Base-by-base conservation (phyloP, 352 stramenopile species). In the Thalassiosira hispida region DNA sequence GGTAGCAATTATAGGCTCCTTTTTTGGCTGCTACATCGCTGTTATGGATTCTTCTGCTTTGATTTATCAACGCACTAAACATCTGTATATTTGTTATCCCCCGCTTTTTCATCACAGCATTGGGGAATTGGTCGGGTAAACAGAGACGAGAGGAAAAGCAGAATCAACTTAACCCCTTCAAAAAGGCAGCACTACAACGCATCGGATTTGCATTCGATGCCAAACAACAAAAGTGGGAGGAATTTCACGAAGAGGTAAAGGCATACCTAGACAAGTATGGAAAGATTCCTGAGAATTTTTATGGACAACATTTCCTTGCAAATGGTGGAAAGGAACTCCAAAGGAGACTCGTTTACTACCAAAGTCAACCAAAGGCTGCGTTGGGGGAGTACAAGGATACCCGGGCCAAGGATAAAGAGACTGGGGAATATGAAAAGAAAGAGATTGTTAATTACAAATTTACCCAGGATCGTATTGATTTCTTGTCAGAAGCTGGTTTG, bases 171-270 rank as follows among this genome's bases (percentile, higher is more conserved):
- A 29, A 53, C 44, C 47, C 46, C 18, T 73, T 33, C 31, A 73
- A 73, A 57, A 64, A 65, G 18, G 65, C 29, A 29, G 51, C 51
- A 16, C 51, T 73, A 1, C 27, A 64, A 31, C 44, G 51, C 16
- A 64, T 73, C n/a, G 51, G 51, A 2, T 73, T 73, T 49, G 2
- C 49, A 2, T 73, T 73, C 20, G 31, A 65, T 44, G 0, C 33
- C 1, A 31, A 44, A 49, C 6, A 38, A 22, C 44, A 64, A 18
- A n/a, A 42, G 20, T 73, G 47, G 47, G 65, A 73, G 12, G 51
- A 23, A 3, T 63, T 73, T 38, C 33, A 40, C 4, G 8, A 63
- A 22, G 55, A 57, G 20, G 1, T 73, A 20, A 65, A 73, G 7
- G 23, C 47, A 14, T 73, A 23, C 25, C 14, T 65, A 12, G 33